These are phyloP conservation scores for Gentiana macrophylla DNA, from an alignment of 257 asterid genomes.

Conservation along the genomic window DNA sequence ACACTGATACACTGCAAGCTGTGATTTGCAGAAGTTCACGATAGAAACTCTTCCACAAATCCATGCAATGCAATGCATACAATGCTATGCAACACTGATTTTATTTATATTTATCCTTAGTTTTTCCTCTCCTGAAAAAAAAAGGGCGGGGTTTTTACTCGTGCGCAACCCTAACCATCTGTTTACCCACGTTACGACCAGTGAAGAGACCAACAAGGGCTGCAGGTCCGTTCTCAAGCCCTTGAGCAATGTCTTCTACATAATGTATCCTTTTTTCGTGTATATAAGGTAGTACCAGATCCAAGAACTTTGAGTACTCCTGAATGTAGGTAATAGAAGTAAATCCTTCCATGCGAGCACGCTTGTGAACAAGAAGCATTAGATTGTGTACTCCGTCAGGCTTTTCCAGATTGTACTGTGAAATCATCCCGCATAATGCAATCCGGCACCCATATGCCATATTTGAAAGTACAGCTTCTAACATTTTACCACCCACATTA, in stretches of 20 bases:
- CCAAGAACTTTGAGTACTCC: conserved; percentile 12
- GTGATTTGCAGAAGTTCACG: too few relatives aligned
- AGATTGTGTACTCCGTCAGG: conserved; percentile 23
- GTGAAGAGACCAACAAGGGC: conserved; percentile 36
- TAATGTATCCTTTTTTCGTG: conserved; percentile 24
- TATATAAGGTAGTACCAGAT: conserved; percentile 19
- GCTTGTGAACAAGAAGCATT: conserved; percentile 11
- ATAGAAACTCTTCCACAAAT: too few relatives aligned
- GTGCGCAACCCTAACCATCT: conserved; percentile 23
- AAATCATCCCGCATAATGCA: conserved; percentile 43
- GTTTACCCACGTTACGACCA: conserved; percentile 43
- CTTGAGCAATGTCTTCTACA: conserved; percentile 31
- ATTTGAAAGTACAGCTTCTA: conserved; percentile 40
- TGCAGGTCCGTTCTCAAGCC: conserved; percentile 19
- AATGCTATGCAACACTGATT: too few relatives aligned
- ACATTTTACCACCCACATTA: conserved; percentile 27
- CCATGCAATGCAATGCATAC: too few relatives aligned
- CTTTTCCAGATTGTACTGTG: conserved; percentile 31
- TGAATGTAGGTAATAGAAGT: conserved; percentile 10
- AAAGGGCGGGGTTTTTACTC: conserved; percentile 10
- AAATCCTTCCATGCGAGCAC: conserved; percentile 32
- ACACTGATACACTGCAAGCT: too few relatives aligned
- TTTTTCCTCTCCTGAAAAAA: too few relatives aligned
- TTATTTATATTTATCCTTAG: too few relatives aligned
- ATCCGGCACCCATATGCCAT: conserved; percentile 12